Percentiles rank a stretch among this genome's conserved stretches.
phyloP scores from a whole-genome alignment of 192 early-diverging fungal genomes.

The Backusella parvicylindrica region DNA sequence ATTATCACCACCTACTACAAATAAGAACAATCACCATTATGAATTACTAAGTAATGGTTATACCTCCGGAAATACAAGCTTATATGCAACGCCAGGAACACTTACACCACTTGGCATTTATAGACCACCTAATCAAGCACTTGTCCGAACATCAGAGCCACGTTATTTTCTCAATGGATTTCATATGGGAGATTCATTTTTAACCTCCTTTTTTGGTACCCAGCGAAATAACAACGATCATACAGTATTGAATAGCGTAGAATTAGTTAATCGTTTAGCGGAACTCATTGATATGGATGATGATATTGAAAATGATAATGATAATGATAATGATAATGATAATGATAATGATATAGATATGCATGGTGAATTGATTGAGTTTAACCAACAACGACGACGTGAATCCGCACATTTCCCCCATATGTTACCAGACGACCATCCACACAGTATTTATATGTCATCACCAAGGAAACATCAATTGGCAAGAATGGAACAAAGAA shows the following conservation, averaged over 20 bases:
- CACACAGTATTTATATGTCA: conserved; percentile 22
- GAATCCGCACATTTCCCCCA: conserved; percentile 23
- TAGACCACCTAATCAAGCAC: neutral
- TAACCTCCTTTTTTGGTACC: conserved; percentile 20
- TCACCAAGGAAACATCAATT: conserved; percentile 21
- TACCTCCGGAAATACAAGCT: neutral
- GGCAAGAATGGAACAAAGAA: conserved; percentile 14
- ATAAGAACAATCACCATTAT: neutral
- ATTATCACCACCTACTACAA: neutral
- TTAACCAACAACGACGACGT: neutral
- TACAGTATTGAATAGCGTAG: neutral
- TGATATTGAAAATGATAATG: neutral
- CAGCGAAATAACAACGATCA: neutral
- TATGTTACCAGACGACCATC: conserved; percentile 19
- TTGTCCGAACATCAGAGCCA: neutral
- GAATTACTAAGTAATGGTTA: neutral
- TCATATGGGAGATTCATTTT: conserved; percentile 21
- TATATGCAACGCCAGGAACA: conserved; percentile 4
- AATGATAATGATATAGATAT: neutral
- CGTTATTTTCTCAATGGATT: conserved; percentile 19
- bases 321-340: neutral
- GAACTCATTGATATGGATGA: neutral
- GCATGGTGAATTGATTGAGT: neutral
- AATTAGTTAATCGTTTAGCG: neutral
- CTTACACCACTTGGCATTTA: neutral